Evolutionary conservation across 768 basidiomycete species (phyloP).

Genomic region (Serendipita sp.): DNA sequence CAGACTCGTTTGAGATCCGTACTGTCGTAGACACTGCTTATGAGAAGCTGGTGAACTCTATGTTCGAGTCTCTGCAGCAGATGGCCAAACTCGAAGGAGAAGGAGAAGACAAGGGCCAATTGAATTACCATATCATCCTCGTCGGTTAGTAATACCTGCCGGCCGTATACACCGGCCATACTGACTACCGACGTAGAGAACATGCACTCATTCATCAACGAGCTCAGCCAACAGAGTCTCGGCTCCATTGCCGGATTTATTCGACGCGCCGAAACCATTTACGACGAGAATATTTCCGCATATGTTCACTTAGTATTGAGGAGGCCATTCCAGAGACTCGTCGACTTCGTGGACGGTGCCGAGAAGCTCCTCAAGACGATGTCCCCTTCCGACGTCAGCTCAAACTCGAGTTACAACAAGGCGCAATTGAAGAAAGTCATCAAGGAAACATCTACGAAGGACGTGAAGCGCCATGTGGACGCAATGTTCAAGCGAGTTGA

Average conservation of each 20-base stretch:
- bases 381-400: constrained; percentile 56
- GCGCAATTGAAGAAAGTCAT: constrained; percentile 66
- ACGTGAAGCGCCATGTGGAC: constrained; percentile 78
- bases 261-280: constrained; percentile 60
- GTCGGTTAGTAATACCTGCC: constrained; percentile 44
- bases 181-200: constrained; percentile 44
- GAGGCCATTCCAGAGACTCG: constrained; percentile 70
- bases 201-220: constrained; percentile 85
- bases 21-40: constrained; percentile 64
- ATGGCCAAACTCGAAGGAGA: constrained; percentile 93
- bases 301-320: constrained; percentile 81
- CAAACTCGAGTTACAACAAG: constrained; percentile 59
- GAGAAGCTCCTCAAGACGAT: constrained; percentile 75
- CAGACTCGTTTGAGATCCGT: constrained; percentile 63
- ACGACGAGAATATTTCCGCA: constrained; percentile 73
- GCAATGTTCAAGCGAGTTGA: constrained; percentile 78
- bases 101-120: constrained; percentile 87
- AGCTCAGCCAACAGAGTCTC: constrained; percentile 54
- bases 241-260: constrained; percentile 45
- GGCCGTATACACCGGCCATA: neutral
- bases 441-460: constrained; percentile 75
- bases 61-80: constrained; percentile 87
- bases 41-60: constrained; percentile 71
- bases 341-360: constrained; percentile 87
- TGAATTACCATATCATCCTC: constrained; percentile 90